Conservation (phyloP, 257 asterid species). For the Plantago ovata region DNA sequence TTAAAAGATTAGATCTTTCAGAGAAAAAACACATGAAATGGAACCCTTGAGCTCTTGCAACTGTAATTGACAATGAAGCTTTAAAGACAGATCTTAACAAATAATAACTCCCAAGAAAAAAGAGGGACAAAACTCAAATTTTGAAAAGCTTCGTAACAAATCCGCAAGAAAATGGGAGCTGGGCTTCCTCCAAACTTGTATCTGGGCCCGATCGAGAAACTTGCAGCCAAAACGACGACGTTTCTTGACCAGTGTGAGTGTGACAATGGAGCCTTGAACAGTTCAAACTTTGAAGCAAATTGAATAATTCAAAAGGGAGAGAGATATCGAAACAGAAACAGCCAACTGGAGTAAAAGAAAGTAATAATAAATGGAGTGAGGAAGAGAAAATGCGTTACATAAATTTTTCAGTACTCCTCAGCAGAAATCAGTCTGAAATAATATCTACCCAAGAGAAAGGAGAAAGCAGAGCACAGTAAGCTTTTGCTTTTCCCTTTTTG, state of each 20-base stretch:
- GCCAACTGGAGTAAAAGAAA: background rate
- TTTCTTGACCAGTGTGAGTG: constrained; percentile 23
- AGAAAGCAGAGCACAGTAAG: constrained; percentile 34
- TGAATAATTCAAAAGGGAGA: background rate
- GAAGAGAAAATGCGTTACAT: background rate
- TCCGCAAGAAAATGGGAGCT: background rate
- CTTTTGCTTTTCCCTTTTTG: constrained; percentile 36
- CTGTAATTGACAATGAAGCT: constrained; percentile 15
- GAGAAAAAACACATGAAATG: constrained; percentile 19
- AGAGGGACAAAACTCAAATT: constrained; percentile 5
- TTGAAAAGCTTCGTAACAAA: background rate
- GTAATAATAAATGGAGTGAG: background rate
- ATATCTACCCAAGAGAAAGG: background rate
- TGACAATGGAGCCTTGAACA: constrained; percentile 9
- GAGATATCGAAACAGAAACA: constrained; percentile 8
- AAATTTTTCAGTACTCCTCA: too few species aligned
- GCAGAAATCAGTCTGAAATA: background rate
- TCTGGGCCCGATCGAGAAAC: constrained; percentile 32
- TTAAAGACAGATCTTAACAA: constrained; percentile 26
- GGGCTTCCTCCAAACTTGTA: constrained; percentile 10
- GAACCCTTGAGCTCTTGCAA: constrained; percentile 14
- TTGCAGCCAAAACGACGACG: constrained; percentile 23
- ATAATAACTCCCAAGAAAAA: background rate
- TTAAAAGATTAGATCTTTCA: constrained; percentile 22
- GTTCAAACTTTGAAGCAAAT: background rate